A percentile compares a stretch with the other conserved stretches of the same genome.
These are phyloP conservation scores for Aspergillus sp. DNA, from an alignment of 2,329 filamentous ascomycete genomes.

Conservation along the genomic window DNA sequence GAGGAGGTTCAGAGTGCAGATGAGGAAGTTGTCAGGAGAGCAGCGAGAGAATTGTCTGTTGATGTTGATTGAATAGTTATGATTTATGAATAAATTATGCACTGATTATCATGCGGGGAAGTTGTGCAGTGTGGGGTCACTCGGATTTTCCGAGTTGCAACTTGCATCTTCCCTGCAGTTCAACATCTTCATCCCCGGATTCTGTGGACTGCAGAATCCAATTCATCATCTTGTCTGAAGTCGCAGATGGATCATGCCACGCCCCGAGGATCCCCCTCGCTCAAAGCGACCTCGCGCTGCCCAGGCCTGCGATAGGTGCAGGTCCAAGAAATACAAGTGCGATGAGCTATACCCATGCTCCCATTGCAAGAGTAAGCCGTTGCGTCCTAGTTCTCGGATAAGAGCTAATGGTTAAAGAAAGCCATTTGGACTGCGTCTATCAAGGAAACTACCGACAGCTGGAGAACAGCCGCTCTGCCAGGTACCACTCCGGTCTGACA, in stretches of 20 bases:
- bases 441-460: conserved; percentile 34
- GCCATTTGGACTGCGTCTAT: conserved; percentile 34
- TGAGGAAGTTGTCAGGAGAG: conserved; percentile 16
- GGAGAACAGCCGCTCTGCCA: conserved; percentile 29
- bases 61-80: too few species aligned
- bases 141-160: conserved; percentile 22
- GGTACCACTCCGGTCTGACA: conserved; percentile 15
- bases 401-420: conserved; percentile 26
- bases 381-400: background rate
- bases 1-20: conserved; percentile 24
- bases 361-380: conserved; percentile 43
- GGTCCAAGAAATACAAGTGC: conserved; percentile 51
- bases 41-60: background rate
- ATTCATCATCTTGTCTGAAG: background rate
- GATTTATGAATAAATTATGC: background rate
- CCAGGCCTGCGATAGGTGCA: conserved; percentile 49
- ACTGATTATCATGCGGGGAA: background rate
- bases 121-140: background rate
- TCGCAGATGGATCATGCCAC: conserved; percentile 28
- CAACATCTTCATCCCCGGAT: too few species aligned
- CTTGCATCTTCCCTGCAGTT: too few species aligned
- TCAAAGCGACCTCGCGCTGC: conserved; percentile 43
- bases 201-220: too few species aligned
- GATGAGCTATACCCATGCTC: conserved; percentile 47
- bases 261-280: conserved; percentile 23